A percentile compares a stretch with the other conserved stretches of the same genome.
Conservation (phyloP, 345 rosid genomes). For the Eucalyptus sp. region DNA sequence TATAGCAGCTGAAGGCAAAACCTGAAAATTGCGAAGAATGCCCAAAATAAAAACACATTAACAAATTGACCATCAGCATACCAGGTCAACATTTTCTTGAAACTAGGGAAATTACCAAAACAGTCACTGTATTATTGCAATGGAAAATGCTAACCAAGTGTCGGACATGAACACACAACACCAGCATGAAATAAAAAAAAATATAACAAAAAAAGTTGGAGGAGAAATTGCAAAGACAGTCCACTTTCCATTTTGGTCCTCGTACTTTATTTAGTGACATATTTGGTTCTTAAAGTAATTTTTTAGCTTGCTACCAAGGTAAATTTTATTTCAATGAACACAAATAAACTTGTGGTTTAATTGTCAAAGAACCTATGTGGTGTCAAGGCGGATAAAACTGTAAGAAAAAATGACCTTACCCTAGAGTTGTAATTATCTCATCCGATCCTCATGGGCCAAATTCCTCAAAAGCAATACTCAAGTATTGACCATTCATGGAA, state of each 20-base stretch:
- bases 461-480: not conserved
- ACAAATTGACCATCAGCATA: not conserved
- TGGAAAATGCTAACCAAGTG: not conserved
- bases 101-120: not conserved
- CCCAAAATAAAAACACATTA: not conserved
- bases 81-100: not conserved
- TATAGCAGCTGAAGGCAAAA: slow-evolving; percentile 83
- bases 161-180: not conserved
- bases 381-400: not conserved
- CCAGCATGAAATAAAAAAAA: not conserved
- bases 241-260: not conserved
- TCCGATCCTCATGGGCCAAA: not conserved
- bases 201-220: not conserved
- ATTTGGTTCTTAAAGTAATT: not conserved
- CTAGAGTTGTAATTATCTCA: not conserved
- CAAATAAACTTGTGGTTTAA: not conserved
- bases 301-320: not conserved
- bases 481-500: not conserved
- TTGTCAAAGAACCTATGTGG: not conserved
- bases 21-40: slow-evolving; percentile 22
- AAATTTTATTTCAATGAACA: not conserved
- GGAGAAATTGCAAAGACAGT: not conserved
- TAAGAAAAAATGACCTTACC: not conserved
- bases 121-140: not conserved
- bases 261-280: not conserved